Evolutionary conservation across 805 yeast species (phyloP).

Genomic region (Lachancea waltii): DNA sequence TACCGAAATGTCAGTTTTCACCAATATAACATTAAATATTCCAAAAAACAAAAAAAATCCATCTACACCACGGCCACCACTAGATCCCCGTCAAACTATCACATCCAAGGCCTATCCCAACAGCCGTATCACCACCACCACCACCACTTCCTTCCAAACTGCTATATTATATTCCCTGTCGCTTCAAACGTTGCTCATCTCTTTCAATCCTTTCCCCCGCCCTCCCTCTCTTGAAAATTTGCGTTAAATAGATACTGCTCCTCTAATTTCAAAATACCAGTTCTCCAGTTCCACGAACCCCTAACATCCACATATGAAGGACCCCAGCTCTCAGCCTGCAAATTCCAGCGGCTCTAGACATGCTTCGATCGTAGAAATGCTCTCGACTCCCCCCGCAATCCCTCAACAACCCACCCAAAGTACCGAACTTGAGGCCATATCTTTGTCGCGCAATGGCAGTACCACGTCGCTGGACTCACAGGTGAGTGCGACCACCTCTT

Average conservation of each 20-base stretch:
- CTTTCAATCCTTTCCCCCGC: background rate
- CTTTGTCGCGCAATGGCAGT: conserved; percentile 10
- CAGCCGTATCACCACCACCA: no score
- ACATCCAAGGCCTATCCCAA: no score
- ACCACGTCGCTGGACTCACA: conserved; percentile 9
- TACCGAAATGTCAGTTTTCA: no score
- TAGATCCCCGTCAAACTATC: no score
- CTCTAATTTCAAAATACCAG: no score
- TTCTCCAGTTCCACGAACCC: background rate
- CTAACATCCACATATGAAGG: conserved; percentile 7
- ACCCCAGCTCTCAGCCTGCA: conserved; percentile 1
- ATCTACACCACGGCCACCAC: no score
- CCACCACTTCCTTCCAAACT: no score
- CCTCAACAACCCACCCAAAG: conserved; percentile 26
- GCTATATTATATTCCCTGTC: no score
- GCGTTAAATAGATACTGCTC: no score
- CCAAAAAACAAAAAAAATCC: no score
- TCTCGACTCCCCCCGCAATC: conserved; percentile 70
- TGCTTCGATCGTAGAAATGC: conserved; percentile 66
- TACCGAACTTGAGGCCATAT: conserved; percentile 7
- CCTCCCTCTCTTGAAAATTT: background rate
- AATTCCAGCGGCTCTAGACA: conserved; percentile 35
- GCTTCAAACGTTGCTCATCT: background rate
- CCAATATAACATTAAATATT: no score
- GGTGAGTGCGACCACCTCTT: conserved; percentile 8